phyloP scores from a whole-genome alignment of 2,329 filamentous ascomycete genomes.

The Juglanconis juglandina region DNA sequence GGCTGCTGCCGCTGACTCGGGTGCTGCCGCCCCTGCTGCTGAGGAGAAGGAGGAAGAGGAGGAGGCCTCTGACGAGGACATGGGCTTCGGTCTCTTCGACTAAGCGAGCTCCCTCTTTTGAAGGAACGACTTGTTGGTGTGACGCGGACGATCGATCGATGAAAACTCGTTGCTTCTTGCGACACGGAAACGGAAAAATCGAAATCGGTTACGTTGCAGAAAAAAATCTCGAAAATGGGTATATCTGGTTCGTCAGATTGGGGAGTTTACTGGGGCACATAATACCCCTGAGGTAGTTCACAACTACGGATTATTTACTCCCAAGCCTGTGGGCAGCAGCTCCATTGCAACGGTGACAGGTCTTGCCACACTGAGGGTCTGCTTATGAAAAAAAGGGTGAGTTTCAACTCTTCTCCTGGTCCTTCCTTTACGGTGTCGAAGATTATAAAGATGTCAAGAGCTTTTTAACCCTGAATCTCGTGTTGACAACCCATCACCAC shows the following conservation, averaged over 20 bases:
- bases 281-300: slow-evolving; percentile 16
- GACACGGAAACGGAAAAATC: background rate
- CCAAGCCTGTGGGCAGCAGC: background rate
- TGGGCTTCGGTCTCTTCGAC: slow-evolving; percentile 74
- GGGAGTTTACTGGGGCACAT: slow-evolving; percentile 8
- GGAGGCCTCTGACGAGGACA: slow-evolving; percentile 64
- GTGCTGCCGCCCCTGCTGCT: slow-evolving; percentile 47
- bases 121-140: background rate
- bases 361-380: background rate
- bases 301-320: slow-evolving; percentile 19
- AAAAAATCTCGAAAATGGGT: slow-evolving; percentile 1
- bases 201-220: slow-evolving; percentile 6
- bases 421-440: slow-evolving; percentile 36
- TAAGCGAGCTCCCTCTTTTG: slow-evolving; percentile 2
- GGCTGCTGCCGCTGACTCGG: slow-evolving; percentile 51
- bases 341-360: slow-evolving; percentile 6
- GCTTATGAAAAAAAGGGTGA: slow-evolving; percentile 2
- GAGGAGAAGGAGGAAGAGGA: slow-evolving; percentile 61
- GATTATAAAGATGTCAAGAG: slow-evolving; percentile 57
- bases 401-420: slow-evolving; percentile 17
- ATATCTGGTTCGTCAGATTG: slow-evolving; percentile 14
- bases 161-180: background rate
- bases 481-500: slow-evolving; percentile 58
- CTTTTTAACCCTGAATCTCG: slow-evolving; percentile 66
- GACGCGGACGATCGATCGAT: slow-evolving; percentile 7